Evolutionary conservation across 805 yeast genomes (phyloP), one percentile per base, ranked within the genome.

Genomic region (Priceomyces fermenticarens): DNA sequence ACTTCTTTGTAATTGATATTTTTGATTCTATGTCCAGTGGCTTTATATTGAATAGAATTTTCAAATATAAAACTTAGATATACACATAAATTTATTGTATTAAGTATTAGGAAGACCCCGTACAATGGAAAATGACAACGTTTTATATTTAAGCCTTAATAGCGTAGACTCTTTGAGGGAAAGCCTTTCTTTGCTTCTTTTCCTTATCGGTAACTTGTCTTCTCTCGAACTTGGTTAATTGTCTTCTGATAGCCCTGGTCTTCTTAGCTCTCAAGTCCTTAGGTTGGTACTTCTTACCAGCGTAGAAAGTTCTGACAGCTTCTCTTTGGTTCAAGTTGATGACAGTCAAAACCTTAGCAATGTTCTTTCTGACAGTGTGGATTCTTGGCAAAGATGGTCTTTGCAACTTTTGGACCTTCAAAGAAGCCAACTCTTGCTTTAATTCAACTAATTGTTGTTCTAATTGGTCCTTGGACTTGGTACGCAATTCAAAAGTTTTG

Each of bases 181-280:
- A 89, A 75, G 97, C 96, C 65, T 81, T 80, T 67, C 81, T 81
- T 77, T 80, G 83, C 90, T 93, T 93, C 76, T 80, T 81, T 70
- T 90, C 88, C 81, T 86, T 89, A 61, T 75, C 85, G 66, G 98
- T 91, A 71, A 76, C 73, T 71, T 77, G 76, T 62, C 80, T 66
- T 70, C 87, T 83, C 80, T 93, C 97, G 74, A 74, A 73, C 68
- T 85, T 79, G 73, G 97, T 82, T 70, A 93, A 81, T 70, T 83
- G 81, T 83, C 98, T 87, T 87, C 99, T 91, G 77, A 91, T 77
- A 74, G 99, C 98, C 85, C 98, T 91, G 77, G 99, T 93, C 86
- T 93, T 88, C 91, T 93, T 93, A 63, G 89, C 96, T 81, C 98
- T 91, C 78, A 93, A 83, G 73, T 90, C 97, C 81, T 91, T 90